Evolutionary conservation across 148 eudicot genomes (phyloP).

Genomic region (Rhododendron williamsianum): DNA sequence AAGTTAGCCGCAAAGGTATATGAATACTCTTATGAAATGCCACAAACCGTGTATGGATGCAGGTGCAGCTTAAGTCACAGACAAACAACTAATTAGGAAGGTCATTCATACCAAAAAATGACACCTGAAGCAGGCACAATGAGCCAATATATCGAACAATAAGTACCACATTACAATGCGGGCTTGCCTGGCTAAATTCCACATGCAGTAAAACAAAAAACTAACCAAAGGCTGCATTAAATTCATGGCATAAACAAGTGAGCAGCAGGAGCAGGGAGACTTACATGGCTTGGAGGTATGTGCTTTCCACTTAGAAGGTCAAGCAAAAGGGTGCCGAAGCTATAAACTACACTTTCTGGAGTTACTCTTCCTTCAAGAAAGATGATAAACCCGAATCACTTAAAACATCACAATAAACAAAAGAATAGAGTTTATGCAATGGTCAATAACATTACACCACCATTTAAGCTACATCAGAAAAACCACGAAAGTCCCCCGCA

Average conservation of each 20-base stretch:
- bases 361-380: conserved; percentile 73
- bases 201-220: neutral
- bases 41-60: conserved; percentile 1
- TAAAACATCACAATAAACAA: neutral
- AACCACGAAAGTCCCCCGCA: neutral
- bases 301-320: conserved; percentile 95
- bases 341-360: conserved; percentile 91
- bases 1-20: neutral
- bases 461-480: neutral
- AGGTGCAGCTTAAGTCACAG: neutral
- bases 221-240: neutral
- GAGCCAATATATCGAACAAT: neutral
- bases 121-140: neutral
- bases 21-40: neutral
- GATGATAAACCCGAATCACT: conserved; percentile 2
- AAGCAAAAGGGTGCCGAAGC: conserved; percentile 94
- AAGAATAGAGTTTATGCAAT: neutral
- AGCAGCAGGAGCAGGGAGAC: conserved; percentile 13
- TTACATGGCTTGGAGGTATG: conserved; percentile 79
- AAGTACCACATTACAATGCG: neutral
- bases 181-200: conserved; percentile 4
- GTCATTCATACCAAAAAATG: conserved; percentile 2
- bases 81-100: neutral
- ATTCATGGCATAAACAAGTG: neutral
- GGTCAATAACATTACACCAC: conserved; percentile 1